These are phyloP conservation scores for Plantago ovata DNA, from an alignment of 257 asterid genomes.

Conservation along the genomic window DNA sequence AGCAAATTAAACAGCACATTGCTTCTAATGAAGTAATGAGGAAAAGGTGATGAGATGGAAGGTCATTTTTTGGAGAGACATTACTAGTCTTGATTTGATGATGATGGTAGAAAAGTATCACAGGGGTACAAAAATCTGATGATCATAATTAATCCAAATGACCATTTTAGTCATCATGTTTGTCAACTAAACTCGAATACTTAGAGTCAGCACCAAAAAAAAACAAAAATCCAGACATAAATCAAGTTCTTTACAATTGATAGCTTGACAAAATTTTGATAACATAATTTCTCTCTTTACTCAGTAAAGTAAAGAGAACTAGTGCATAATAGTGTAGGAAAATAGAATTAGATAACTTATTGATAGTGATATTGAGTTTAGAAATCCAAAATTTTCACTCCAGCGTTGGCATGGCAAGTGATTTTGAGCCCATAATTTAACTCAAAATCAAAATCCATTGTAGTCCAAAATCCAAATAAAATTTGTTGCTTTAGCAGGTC, in stretches of 20 bases:
- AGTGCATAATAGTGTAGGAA: no score
- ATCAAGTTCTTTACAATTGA: constrained; percentile 5
- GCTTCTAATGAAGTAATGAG: constrained; percentile 14
- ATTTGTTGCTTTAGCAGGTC: no score
- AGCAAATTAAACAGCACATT: background rate
- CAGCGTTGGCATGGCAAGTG: no score
- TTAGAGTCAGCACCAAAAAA: background rate
- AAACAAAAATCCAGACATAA: background rate
- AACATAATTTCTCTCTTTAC: no score
- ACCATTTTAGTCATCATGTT: constrained; percentile 4
- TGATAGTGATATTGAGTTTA: no score
- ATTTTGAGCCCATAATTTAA: no score
- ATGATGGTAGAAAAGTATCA: constrained; percentile 22
- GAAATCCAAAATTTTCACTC: no score
- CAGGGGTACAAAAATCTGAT: background rate
- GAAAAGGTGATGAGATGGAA: constrained; percentile 29
- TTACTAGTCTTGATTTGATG: no score
- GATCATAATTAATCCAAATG: background rate
- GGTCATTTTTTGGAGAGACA: constrained; percentile 29
- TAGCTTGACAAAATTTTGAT: no score
- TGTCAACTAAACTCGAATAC: background rate
- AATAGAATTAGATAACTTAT: background rate
- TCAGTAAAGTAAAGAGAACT: no score
- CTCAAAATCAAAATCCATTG: no score
- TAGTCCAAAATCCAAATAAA: no score